A percentile compares a stretch with the other conserved stretches of the same genome.
phyloP scores from a whole-genome alignment of 495 filamentous ascomycete species.

The Neurospora sp. region DNA sequence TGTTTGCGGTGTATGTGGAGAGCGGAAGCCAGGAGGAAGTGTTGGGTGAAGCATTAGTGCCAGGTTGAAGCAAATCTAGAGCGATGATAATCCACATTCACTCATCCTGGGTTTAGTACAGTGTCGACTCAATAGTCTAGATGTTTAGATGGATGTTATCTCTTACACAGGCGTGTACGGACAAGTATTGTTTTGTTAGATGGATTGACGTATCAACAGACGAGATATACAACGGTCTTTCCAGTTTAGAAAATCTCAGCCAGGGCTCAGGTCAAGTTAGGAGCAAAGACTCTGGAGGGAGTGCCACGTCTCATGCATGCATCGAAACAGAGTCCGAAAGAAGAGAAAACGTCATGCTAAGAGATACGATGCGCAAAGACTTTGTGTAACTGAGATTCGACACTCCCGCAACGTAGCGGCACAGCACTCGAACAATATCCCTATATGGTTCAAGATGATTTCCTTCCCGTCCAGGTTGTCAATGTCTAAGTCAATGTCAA shows the following conservation, averaged over 20 bases:
- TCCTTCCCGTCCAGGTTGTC: not conserved
- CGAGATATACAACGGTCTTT: too few relatives aligned
- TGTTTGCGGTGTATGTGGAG: constrained; percentile 57
- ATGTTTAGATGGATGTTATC: too few relatives aligned
- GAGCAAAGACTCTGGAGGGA: too few relatives aligned
- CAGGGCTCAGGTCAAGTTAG: too few relatives aligned
- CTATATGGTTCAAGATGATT: not conserved
- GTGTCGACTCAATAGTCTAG: too few relatives aligned
- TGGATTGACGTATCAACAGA: too few relatives aligned
- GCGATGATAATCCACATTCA: too few relatives aligned
- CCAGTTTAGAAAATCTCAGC: too few relatives aligned
- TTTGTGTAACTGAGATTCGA: not conserved
- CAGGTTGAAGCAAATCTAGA: not conserved
- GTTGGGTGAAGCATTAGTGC: not conserved
- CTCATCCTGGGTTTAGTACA: too few relatives aligned
- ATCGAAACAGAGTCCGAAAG: not conserved
- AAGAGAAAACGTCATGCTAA: not conserved
- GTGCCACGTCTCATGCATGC: too few relatives aligned
- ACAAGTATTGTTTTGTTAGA: too few relatives aligned
- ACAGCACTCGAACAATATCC: not conserved
- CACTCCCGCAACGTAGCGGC: not conserved
- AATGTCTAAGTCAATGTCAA: not conserved
- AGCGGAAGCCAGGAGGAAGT: constrained; percentile 14
- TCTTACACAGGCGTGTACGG: too few relatives aligned
- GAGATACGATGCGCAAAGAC: not conserved